Base-by-base conservation (phyloP, 805 yeast genomes). In the Yamadazyma akitaensis region DNA sequence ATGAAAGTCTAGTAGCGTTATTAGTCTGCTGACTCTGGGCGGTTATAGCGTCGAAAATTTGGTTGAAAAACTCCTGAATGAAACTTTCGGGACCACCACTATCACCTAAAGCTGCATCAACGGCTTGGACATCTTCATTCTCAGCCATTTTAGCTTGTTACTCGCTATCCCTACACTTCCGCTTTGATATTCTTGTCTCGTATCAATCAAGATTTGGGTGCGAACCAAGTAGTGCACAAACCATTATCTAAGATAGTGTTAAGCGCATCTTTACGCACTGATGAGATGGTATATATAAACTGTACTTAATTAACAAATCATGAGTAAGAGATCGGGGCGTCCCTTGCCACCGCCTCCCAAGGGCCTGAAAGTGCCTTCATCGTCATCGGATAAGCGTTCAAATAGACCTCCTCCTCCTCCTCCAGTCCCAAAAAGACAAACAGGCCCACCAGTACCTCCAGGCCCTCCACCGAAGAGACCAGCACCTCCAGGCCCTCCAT, bases 291-390 rank as follows among this genome's bases (percentile, higher is more conserved):
- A 28, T 40, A 39, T 32, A 26, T 25, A 13, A 38, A 26, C 6
- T 25, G 14, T 30, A 38, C 33, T 11, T 21, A 13, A 9, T 26
- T n/a, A 33, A n/a, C 7, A 13, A 28, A 28, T 12, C n/a, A 43
- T 53, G 58, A 57, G 57, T 26, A 49, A 54, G 16, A 51, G 54
- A 37, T 13, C n/a, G 32, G 42, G 58, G 37, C 60, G 61, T 7
- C 65, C 66, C 5, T 66, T 68, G 2, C 74, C 74, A 25, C 72
- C 73, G 1, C 24, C 24, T 21, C 24, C 24, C 7, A 21, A 21
- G 24, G 24, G 24, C 7, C 24, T 5, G 24, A 21, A 21, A 21
- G 6, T 5, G 24, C 24, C 24, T 21, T 21, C 24, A 21, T 21
- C 7, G 24, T 21, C 24, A 21, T 21, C 7, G 24, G 24, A 7